Evolutionary conservation across 129 eudicot genomes (phyloP).

Genomic region (Tagetes erecta): DNA sequence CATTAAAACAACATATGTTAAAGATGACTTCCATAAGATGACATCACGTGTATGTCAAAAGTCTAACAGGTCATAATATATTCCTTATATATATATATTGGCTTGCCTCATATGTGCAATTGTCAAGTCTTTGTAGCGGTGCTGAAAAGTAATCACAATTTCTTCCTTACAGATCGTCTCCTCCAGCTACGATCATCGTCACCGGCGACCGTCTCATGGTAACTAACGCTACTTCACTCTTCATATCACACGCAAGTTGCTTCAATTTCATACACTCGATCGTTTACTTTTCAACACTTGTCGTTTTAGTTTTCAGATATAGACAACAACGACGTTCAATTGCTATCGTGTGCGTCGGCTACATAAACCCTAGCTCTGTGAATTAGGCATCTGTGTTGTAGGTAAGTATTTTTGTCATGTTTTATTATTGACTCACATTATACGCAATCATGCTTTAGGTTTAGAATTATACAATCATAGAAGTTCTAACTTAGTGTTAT

Average conservation of each 20-base stretch:
- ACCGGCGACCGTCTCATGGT: slow-evolving; percentile 12
- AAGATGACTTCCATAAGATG: no score
- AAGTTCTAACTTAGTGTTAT: background rate
- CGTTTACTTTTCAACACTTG: background rate
- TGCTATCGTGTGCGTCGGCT: background rate
- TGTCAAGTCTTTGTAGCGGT: background rate
- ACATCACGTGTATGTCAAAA: no score
- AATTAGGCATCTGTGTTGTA: slow-evolving; percentile 9
- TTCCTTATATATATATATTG: no score
- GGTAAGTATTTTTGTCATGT: background rate
- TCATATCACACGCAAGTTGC: slow-evolving; percentile 1
- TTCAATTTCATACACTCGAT: background rate
- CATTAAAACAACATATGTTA: no score
- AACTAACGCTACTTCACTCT: background rate
- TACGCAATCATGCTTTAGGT: background rate
- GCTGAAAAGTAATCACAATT: background rate
- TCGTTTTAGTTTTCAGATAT: slow-evolving; percentile 9
- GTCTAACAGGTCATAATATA: no score
- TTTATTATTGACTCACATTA: background rate
- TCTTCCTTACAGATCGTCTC: background rate
- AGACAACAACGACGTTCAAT: background rate
- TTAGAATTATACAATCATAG: background rate
- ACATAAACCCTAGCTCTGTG: slow-evolving; percentile 27
- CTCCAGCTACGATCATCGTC: background rate
- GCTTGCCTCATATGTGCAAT: no score